Percentiles rank a stretch among this genome's conserved stretches.
Evolutionary conservation across 306 rosid genomes (phyloP).

Genomic region (Cicer arietinum): DNA sequence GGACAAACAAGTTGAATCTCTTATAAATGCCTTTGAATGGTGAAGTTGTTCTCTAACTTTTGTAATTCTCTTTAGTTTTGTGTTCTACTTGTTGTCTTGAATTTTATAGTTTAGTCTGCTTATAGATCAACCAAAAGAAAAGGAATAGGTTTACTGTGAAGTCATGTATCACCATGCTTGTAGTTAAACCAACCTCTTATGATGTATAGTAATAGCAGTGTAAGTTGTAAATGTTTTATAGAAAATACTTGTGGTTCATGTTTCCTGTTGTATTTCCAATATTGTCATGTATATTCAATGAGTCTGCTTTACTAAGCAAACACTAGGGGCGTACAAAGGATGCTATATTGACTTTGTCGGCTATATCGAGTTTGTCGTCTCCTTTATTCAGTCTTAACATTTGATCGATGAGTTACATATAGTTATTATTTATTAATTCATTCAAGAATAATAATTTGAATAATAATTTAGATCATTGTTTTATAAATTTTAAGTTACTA

Average conservation of each 20-base stretch:
- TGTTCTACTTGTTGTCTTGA: not conserved
- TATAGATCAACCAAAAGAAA: not conserved
- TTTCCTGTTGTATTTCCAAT: not conserved
- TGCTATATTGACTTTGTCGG: too few relatives aligned
- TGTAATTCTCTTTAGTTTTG: not conserved
- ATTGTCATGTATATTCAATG: too few relatives aligned
- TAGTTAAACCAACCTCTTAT: slow-evolving; percentile 26
- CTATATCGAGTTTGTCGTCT: too few relatives aligned
- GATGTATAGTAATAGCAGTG: slow-evolving; percentile 9
- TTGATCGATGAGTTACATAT: too few relatives aligned
- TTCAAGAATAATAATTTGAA: too few relatives aligned
- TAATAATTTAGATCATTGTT: too few relatives aligned
- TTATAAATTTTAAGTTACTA: too few relatives aligned
- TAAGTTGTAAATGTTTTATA: slow-evolving; percentile 38
- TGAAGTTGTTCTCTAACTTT: slow-evolving; percentile 24
- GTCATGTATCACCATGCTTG: slow-evolving; percentile 26
- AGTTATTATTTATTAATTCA: too few relatives aligned
- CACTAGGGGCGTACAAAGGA: too few relatives aligned
- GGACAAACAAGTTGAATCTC: slow-evolving; percentile 64
- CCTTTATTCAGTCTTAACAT: too few relatives aligned
- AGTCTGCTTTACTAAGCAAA: too few relatives aligned
- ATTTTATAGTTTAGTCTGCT: slow-evolving; percentile 16
- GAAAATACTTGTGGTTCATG: slow-evolving; percentile 1
- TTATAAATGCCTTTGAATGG: slow-evolving; percentile 47
- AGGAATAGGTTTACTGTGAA: slow-evolving; percentile 2